Conservation (phyloP, 2,329 filamentous ascomycete species). For the Lachnellula arida region DNA sequence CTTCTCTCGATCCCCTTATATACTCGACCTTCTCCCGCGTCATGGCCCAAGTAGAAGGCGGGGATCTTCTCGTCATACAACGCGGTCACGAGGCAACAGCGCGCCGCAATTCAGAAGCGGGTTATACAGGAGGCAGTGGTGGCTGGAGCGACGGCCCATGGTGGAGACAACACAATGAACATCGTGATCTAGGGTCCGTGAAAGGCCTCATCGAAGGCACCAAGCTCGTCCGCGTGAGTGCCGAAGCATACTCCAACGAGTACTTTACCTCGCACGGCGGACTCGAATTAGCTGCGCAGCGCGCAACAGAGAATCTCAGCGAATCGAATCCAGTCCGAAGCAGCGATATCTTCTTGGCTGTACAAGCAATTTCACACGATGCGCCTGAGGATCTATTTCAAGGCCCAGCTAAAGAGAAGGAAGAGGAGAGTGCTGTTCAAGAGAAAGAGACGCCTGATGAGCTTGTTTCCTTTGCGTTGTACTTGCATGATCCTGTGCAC, state of each 20-base stretch:
- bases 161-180: conserved; percentile 72
- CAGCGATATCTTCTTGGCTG: conserved; percentile 91
- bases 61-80: conserved; percentile 90
- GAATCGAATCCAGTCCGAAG: conserved; percentile 86
- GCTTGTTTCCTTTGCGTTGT: conserved; percentile 68
- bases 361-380: conserved; percentile 75
- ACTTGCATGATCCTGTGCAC: conserved; percentile 84
- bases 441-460: conserved; percentile 51
- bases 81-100: conserved; percentile 80
- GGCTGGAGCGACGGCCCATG: conserved; percentile 94
- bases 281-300: conserved; percentile 71
- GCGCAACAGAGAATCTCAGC: conserved; percentile 72
- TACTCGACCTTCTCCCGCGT: conserved; percentile 89
- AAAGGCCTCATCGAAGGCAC: conserved; percentile 80
- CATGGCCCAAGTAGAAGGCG: conserved; percentile 98
- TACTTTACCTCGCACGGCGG: conserved; percentile 78
- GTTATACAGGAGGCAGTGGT: conserved; percentile 50
- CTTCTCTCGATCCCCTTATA: conserved; percentile 87
- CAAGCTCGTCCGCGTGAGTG: conserved; percentile 83
- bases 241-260: conserved; percentile 81
- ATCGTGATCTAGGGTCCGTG: conserved; percentile 74
- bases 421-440: conserved; percentile 47
- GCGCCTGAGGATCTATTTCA: conserved; percentile 65
- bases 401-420: conserved; percentile 51
- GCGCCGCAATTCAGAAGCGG: conserved; percentile 58